Evolutionary conservation across 768 basidiomycete species (phyloP), one percentile per base, ranked within the genome.

Genomic region (Naganishia vishniacii): DNA sequence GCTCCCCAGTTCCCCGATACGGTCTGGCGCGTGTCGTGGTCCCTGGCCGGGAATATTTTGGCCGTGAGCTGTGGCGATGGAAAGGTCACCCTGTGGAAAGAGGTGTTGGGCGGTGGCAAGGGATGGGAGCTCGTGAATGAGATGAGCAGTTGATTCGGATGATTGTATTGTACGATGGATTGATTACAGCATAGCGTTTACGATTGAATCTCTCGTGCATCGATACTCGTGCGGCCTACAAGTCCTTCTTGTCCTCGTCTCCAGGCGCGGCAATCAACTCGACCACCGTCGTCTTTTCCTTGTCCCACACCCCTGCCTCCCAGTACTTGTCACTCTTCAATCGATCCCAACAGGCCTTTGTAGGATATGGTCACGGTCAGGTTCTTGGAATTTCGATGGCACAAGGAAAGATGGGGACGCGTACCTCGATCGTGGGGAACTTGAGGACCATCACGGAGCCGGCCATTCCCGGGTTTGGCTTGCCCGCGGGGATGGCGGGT

Each of bases 1-100:
- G 80, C 82, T 7, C 88, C 88, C 25, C 91, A 88, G 75, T 98
- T 98, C 80, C 89, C 91, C 1, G 94, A 98, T 75, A 91, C 92
- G 4, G 92, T 97, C 26, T 99, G 94, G 95, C 84, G 93, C n/a
- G 91, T 97, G 34, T 91, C 89, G 47, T 99, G 95, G 95, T 93
- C 90, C 68, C 83, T 97, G 26, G 90, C 93, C 0, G 94, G 94
- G 18, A 98, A 97, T 73, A 83, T 99, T 58, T 82, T 99, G 48
- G 93, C 93, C 0, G 95, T 98, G 46, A 91, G 90, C 76, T 94
- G 91, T 77, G 93, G 92, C 11, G 95, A 99, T 73, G 94, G 95
- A 13, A 97, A 95, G 79, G 94, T 99, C 23, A 91, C 89, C 8
- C 80, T 97, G 53, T 99, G 95, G 94, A 99, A 99, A 78, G 95